Evolutionary conservation across 2,329 filamentous ascomycete genomes (phyloP), one percentile per base, ranked within the genome.

Genomic region (Fusarium sp.): DNA sequence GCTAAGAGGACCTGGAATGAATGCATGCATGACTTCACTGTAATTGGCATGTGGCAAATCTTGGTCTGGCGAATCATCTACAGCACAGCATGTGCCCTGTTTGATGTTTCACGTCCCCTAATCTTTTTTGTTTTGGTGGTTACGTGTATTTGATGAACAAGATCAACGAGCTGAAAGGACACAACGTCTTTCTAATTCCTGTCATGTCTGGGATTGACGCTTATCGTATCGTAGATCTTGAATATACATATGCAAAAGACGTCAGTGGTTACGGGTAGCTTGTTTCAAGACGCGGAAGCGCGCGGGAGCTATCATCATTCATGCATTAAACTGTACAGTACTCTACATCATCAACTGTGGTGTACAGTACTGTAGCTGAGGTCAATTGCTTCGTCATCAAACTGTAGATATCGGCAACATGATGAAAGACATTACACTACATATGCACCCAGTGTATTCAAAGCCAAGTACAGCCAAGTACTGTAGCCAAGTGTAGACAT

Each of bases 31-130:
- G 72, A 62, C 61, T 72, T 74, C 56, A 64, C 69, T 66, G 53
- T 34, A n/a, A 48, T 56, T 62, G 61, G 69, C 55, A 73, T 74
- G 72, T 73, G 72, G 69, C 72, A 71, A 74, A 72, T 58, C 10
- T 16, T 7, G 34, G 23, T 30, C 7, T 21, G 34, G 25, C 63
- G 25, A 66, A 66, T 66, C 18, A 66, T 12, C 34, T 37, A 37
- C 28, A 46, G 25, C 63, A 21, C 66, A 66, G 60, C 14, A 66
- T 47, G 20, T 41, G 46, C 28, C 43, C 40, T 64, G 63, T 70
- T 71, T 51, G 55, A 62, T 43, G 58, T 68, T 54, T 68, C 65
- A 57, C 41, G 49, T 57, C 64, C 56, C 64, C 48, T 66, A 41
- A 55, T 49, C 32, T 14, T 60, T 48, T 48, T 47, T n/a, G 53